phyloP scores from a whole-genome alignment of 768 basidiomycete genomes.

The Tulasnella calospora region DNA sequence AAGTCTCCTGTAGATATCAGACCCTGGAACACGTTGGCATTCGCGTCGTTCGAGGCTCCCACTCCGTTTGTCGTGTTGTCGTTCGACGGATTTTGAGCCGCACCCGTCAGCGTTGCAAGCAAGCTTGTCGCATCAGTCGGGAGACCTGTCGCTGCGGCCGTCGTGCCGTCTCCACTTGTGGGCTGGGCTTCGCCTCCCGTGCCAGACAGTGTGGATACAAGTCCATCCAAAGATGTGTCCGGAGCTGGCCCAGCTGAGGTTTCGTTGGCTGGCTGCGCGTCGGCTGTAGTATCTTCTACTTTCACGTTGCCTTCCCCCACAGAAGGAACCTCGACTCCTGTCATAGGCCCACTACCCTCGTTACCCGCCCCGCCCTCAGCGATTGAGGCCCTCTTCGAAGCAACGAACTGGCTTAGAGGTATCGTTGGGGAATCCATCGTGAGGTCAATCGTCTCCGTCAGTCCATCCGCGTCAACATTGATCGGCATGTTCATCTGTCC shows the following conservation, averaged over 20 bases:
- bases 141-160: neutral
- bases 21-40: neutral
- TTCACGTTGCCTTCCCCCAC: neutral
- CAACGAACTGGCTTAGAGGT: conserved; percentile 11
- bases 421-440: conserved; percentile 22
- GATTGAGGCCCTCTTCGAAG: neutral
- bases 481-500: neutral
- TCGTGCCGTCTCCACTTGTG: neutral
- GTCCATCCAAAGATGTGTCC: neutral
- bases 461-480: neutral
- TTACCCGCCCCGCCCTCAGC: neutral
- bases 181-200: neutral
- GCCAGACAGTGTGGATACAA: neutral
- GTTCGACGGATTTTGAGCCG: neutral
- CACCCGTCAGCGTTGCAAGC: conserved; percentile 19
- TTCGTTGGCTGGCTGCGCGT: neutral
- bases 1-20: neutral
- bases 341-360: neutral
- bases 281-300: neutral
- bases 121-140: conserved; percentile 22
- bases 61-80: neutral
- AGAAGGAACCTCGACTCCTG: neutral
- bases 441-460: conserved; percentile 16
- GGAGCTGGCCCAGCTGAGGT: neutral
- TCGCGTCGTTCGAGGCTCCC: neutral